A percentile compares a stretch with the other conserved stretches of the same genome.
phyloP scores from a whole-genome alignment of 2,329 filamentous ascomycete species.

The Epichloe uncinata region DNA sequence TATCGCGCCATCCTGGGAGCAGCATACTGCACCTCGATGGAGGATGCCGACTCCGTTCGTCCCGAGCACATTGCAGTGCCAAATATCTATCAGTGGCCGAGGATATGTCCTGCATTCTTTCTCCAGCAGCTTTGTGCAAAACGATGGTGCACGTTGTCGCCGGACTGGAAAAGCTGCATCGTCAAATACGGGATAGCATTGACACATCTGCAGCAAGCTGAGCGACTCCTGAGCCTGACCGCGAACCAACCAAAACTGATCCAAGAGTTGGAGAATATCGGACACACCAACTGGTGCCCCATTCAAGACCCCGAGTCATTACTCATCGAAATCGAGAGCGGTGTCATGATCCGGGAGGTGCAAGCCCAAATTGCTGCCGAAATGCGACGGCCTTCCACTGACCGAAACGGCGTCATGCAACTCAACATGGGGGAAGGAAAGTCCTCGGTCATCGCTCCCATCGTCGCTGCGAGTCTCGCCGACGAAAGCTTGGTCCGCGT shows the following conservation, averaged over 20 bases:
- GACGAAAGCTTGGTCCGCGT: slow-evolving; percentile 41
- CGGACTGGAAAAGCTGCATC: slow-evolving; percentile 22
- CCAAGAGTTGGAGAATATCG: slow-evolving; percentile 33
- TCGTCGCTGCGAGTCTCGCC: slow-evolving; percentile 41
- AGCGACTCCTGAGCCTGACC: slow-evolving; percentile 21
- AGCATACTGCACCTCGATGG: neutral
- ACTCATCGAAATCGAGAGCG: slow-evolving; percentile 50
- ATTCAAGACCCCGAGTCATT: slow-evolving; percentile 43
- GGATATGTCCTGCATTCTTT: slow-evolving; percentile 16
- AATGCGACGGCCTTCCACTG: slow-evolving; percentile 34
- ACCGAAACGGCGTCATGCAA: slow-evolving; percentile 43
- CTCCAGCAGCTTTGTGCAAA: slow-evolving; percentile 19
- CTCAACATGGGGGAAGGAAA: slow-evolving; percentile 61
- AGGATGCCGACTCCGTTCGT: neutral
- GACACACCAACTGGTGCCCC: slow-evolving; percentile 43
- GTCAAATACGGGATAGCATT: slow-evolving; percentile 27
- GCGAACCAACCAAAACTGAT: slow-evolving; percentile 20
- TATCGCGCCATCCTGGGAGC: neutral
- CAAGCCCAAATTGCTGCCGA: slow-evolving; percentile 43
- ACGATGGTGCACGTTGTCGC: slow-evolving; percentile 10
- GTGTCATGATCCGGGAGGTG: slow-evolving; percentile 44
- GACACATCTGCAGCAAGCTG: slow-evolving; percentile 26
- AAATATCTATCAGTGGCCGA: slow-evolving; percentile 3
- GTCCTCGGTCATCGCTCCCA: slow-evolving; percentile 54
- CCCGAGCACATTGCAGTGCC: neutral